Percentiles rank a stretch among this genome's conserved stretches.
Conservation (phyloP, 2,329 filamentous ascomycete genomes). For the Coniochaeta ligniaria region DNA sequence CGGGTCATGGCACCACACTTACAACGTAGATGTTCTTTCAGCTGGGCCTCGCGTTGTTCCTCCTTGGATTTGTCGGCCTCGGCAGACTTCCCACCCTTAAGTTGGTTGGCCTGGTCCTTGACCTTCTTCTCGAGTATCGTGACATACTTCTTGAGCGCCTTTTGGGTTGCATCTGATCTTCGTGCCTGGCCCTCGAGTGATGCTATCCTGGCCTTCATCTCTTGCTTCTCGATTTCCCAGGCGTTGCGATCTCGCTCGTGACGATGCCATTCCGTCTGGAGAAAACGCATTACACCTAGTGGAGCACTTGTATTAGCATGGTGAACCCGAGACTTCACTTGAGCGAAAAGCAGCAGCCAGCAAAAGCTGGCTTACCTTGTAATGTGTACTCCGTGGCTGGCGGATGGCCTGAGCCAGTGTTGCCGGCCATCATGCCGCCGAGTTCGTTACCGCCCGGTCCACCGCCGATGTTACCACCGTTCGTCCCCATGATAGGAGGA, state of each 20-base stretch:
- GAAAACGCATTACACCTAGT: conserved; percentile 93
- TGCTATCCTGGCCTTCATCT: conserved; percentile 97
- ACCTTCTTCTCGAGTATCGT: conserved; percentile 82
- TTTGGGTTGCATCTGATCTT: conserved; percentile 81
- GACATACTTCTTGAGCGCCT: conserved; percentile 85
- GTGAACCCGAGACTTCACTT: not conserved
- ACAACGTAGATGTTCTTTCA: conserved; percentile 52
- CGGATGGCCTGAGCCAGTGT: conserved; percentile 41
- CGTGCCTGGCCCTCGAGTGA: conserved; percentile 84
- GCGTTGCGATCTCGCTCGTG: conserved; percentile 96
- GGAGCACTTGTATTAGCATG: conserved; percentile 2
- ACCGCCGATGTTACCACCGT: conserved; percentile 27
- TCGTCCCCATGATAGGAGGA: conserved; percentile 28
- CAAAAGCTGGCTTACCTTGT: conserved; percentile 32
- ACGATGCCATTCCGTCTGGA: conserved; percentile 98
- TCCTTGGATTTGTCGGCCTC: conserved; percentile 26
- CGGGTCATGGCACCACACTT: conserved; percentile 15
- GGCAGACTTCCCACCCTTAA: conserved; percentile 46
- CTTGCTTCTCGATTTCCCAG: conserved; percentile 98
- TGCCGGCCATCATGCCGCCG: conserved; percentile 30
- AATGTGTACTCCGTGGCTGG: conserved; percentile 56
- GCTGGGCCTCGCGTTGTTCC: conserved; percentile 39
- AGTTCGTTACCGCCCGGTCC: conserved; percentile 36
- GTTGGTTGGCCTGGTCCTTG: conserved; percentile 71
- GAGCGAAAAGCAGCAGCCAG: not conserved